Conservation (phyloP, 2,329 filamentous ascomycete genomes). For the Paraphaeosphaeria sporulosa region DNA sequence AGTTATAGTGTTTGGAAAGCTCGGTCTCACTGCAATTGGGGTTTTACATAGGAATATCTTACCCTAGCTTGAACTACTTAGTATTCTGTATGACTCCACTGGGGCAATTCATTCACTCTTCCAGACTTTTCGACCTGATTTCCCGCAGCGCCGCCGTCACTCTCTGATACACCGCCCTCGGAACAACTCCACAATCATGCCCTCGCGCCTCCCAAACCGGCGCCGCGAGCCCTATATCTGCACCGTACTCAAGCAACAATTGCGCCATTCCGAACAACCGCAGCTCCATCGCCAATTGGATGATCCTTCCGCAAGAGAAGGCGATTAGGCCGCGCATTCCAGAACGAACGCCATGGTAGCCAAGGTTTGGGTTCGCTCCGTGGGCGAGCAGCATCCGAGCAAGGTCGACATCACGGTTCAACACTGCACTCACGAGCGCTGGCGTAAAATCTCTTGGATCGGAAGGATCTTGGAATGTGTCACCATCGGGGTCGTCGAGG, state of each 20-base stretch:
- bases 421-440: conserved; percentile 6
- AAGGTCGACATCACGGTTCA: conserved; percentile 6
- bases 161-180: conserved; percentile 2
- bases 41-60: too few relatives aligned
- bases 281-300: conserved; percentile 8
- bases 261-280: conserved; percentile 1
- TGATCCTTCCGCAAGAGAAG: conserved; percentile 1
- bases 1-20: too few relatives aligned
- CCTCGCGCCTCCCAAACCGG: conserved; percentile 5
- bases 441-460: conserved; percentile 1
- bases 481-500: conserved; percentile 7
- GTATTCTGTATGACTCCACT: too few relatives aligned
- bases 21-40: too few relatives aligned
- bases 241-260: conserved; percentile 8
- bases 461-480: conserved; percentile 7
- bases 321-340: neutral
- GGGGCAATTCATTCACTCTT: too few relatives aligned
- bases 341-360: conserved; percentile 3
- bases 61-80: too few relatives aligned
- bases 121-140: too few relatives aligned
- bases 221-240: conserved; percentile 5
- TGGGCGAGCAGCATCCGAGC: conserved; percentile 9
- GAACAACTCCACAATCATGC: conserved; percentile 5
- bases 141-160: neutral
- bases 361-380: conserved; percentile 8